Conservation (phyloP, 495 filamentous ascomycete species). For the Aspergillus avenaceus region DNA sequence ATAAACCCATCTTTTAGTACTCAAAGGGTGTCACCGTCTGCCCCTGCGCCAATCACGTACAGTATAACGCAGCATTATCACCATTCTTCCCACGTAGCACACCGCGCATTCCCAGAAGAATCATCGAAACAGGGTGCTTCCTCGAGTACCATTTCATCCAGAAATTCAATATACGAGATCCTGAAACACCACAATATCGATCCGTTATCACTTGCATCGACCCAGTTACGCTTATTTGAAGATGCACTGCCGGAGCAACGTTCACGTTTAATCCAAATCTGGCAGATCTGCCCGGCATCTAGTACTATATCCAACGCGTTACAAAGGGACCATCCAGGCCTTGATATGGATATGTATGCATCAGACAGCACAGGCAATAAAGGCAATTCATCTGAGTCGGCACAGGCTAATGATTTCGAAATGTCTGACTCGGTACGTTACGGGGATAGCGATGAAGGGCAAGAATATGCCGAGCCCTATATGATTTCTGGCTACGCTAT, state of each 20-base stretch:
- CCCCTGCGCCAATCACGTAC: constrained; percentile 47
- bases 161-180: constrained; percentile 18
- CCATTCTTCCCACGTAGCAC: constrained; percentile 58
- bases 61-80: constrained; percentile 73
- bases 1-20: constrained; percentile 6
- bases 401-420: constrained; percentile 45
- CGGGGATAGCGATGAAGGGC: constrained; percentile 20
- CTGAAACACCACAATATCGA: constrained; percentile 52
- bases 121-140: background rate
- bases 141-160: background rate
- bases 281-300: constrained; percentile 53
- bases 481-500: constrained; percentile 65
- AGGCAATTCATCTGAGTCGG: background rate
- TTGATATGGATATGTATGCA: background rate
- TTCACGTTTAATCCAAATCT: constrained; percentile 60
- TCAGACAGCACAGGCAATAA: background rate
- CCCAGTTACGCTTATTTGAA: constrained; percentile 60
- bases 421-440: constrained; percentile 41
- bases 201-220: constrained; percentile 45
- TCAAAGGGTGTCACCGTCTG: background rate
- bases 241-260: constrained; percentile 54
- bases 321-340: background rate
- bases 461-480: constrained; percentile 58
- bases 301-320: background rate
- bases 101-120: constrained; percentile 27